Base-by-base conservation (phyloP, 305 asterid species). In the Solanum hybrid region DNA sequence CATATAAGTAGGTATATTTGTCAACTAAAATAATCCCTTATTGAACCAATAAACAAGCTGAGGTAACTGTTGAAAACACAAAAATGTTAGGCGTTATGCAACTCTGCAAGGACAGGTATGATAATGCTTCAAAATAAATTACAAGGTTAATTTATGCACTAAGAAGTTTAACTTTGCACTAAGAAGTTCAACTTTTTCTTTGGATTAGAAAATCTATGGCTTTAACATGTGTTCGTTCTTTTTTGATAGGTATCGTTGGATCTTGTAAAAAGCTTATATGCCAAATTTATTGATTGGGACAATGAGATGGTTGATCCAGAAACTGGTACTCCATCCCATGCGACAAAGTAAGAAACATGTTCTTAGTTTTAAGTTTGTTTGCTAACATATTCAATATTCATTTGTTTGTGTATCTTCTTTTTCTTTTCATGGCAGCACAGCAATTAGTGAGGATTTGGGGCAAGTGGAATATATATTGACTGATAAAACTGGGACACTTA, bases 371-470 rank as follows among this genome's bases (percentile, higher is more conserved):
- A 87, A 87, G 86, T 35, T 69, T 78, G 57, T 89, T 69, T 86
- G 86, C 87, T 71, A 78, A 81, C 89, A n/a, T 37, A 85, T 87
- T n/a, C 83, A 82, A 74, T 89, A 77, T 67, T 46, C 39, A 51
- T 92, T 74, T 84, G 75, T 90, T 91, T 88, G 79, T 76, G 91
- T 84, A 86, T 74, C 28, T 90, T 92, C 86, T 85, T 76, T 93
- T 92, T 90, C 90, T 93, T 93, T 92, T 88, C 78, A 91, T 94
- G 95, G 92, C 98, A 97, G 99, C 97, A 96, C 98, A 93, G 99
- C 99, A 89, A 97, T 97, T 89, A 97, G 99, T 90, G 99, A 97
- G 95, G 99, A 97, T 95, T 94, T 96, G 94, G 99, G 99, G 89
- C 99, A 97, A 95, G 99, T 97, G 87, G 99, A 97, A 92, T 97